Evolutionary conservation across 441 rosid species (phyloP), one percentile per base, ranked within the genome.

Genomic region (Bocquillonia castaneifolia): DNA sequence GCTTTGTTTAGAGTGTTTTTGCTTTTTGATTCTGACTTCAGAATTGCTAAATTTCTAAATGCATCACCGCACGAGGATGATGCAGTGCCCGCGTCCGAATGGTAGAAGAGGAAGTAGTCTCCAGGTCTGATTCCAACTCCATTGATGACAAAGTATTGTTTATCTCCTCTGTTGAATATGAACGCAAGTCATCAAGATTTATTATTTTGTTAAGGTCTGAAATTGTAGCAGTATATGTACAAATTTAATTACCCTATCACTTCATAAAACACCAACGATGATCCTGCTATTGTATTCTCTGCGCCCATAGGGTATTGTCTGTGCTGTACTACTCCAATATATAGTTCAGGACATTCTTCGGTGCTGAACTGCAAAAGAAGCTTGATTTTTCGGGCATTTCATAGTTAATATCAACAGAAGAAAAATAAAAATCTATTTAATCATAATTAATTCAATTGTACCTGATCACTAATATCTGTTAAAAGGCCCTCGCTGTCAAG

Each of bases 61-160:
- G 76, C 80, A 9, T 56, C 51, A 6, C 31, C 54, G 59, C 71
- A 67, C 6, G 84, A 64, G n/a, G 66, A 52, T 36, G 69, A 42
- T 57, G 85, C 82, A 18, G 84, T 75, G 0, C 67, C 83, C 10
- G 73, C 52, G 39, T 85, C 87, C 0, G 87, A 74, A 51, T 85
- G 83, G 77, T 78, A 81, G 74, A 83, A 76, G 36, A 81, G 59
- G 70, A 83, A 81, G 59, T 72, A 37, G 51, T 85, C 89, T 5
- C 85, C 84, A 6, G 80, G 81, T 62, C 57, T 72, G 55, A 83
- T 57, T 60, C 82, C 87, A 25, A 68, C 63, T 28, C 85, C 87
- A 39, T 77, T 68, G 10, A 85, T 77, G 10, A 56, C 44, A 28
- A 85, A 73, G 69, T 44, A 72, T 3, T 40, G 63, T 0, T 59